These are phyloP conservation scores for Nematocida parisii DNA, from an alignment of 371 early-diverging fungal genomes.

Conservation along the genomic window DNA sequence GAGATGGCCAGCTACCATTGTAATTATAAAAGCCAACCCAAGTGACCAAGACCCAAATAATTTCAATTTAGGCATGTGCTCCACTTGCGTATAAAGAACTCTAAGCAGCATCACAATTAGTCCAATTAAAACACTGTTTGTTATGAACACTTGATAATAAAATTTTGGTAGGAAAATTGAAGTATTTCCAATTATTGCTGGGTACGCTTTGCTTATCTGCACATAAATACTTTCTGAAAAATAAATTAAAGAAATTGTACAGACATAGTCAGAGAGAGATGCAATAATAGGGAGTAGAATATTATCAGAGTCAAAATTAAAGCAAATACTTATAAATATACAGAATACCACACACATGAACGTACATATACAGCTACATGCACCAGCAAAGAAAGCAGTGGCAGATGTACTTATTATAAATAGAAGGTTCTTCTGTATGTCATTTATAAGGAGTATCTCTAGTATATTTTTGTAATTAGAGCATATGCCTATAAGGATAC, in stretches of 20 bases:
- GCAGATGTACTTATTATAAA: slow-evolving; percentile 27
- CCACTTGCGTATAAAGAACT: background rate
- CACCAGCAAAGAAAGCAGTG: slow-evolving; percentile 60
- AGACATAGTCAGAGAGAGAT: slow-evolving; percentile 64
- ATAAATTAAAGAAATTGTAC: slow-evolving; percentile 52
- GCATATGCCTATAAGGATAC: slow-evolving; percentile 63
- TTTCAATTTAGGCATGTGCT: background rate
- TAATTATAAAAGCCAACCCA: slow-evolving; percentile 10
- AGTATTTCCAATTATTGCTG: background rate
- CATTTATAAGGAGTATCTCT: background rate
- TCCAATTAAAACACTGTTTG: slow-evolving; percentile 25
- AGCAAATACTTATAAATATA: slow-evolving; percentile 47
- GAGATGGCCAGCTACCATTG: slow-evolving; percentile 28
- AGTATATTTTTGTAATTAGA: slow-evolving; percentile 52
- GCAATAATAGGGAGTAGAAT: slow-evolving; percentile 67
- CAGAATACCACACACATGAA: slow-evolving; percentile 60
- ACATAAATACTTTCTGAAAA: slow-evolving; percentile 48
- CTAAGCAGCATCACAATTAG: background rate
- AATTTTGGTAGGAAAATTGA: background rate
- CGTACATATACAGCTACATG: slow-evolving; percentile 61
- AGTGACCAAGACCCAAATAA: slow-evolving; percentile 50
- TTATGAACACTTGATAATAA: slow-evolving; percentile 9
- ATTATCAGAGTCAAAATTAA: slow-evolving; percentile 67
- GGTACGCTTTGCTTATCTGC: background rate
- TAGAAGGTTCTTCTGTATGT: slow-evolving; percentile 9